Percentiles rank a stretch among this genome's conserved stretches.
Evolutionary conservation across 2,329 filamentous ascomycete species (phyloP).

Genomic region (Hypoxylon sp.): DNA sequence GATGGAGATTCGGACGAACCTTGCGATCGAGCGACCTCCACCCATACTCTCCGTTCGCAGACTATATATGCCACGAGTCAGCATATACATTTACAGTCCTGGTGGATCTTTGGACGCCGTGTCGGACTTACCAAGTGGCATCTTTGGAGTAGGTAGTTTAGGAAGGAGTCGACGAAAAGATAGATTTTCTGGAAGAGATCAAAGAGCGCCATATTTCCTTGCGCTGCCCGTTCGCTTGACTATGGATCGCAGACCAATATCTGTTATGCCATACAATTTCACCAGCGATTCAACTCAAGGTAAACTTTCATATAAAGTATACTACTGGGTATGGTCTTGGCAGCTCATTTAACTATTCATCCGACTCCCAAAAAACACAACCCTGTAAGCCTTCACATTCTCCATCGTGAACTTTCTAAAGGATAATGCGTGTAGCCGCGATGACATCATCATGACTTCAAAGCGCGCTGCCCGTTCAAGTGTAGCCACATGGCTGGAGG

Average conservation of each 20-base stretch:
- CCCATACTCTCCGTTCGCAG: constrained; percentile 31
- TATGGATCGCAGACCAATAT: not conserved
- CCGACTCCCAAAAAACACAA: not conserved
- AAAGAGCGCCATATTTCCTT: not conserved
- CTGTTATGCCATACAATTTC: not conserved
- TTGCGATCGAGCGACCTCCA: constrained; percentile 37
- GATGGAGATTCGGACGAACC: not conserved
- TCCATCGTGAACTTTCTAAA: not conserved
- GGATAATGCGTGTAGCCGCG: too few relatives aligned
- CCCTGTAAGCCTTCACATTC: not conserved
- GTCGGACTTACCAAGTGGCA: constrained; percentile 17
- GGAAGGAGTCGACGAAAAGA: constrained; percentile 17
- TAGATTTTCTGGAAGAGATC: constrained; percentile 2
- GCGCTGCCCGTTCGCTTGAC: not conserved
- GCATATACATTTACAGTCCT: not conserved
- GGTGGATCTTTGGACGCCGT: not conserved
- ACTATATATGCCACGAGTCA: constrained; percentile 13
- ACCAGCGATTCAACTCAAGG: not conserved
- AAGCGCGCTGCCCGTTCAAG: not conserved
- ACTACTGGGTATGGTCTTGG: not conserved
- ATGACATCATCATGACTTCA: constrained; percentile 30
- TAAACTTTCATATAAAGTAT: not conserved
- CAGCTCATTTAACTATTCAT: not conserved
- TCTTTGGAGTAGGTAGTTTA: constrained; percentile 19
- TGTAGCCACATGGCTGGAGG: not conserved